phyloP scores from a whole-genome alignment of 495 filamentous ascomycete species.

The Aspergillus sclerotiicarbonarius region DNA sequence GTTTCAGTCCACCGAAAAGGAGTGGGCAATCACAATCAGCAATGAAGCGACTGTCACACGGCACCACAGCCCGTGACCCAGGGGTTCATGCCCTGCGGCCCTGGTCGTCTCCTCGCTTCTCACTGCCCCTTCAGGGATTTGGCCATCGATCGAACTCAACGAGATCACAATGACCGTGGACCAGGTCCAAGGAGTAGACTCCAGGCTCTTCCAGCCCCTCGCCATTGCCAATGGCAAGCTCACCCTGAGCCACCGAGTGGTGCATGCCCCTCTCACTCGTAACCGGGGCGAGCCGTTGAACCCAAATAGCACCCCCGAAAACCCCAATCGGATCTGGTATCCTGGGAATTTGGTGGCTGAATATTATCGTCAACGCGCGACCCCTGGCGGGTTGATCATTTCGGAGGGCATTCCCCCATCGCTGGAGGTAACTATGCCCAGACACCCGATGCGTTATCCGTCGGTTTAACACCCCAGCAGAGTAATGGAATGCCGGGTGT shows the following conservation, averaged over 20 bases:
- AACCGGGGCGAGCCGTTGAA: slow-evolving; percentile 45
- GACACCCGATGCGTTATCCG: not conserved
- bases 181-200: slow-evolving; percentile 22
- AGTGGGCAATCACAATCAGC: no score
- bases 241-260: slow-evolving; percentile 52
- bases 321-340: slow-evolving; percentile 44
- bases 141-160: not conserved
- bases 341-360: slow-evolving; percentile 48
- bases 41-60: no score
- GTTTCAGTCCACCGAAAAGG: not conserved
- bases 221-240: slow-evolving; percentile 46
- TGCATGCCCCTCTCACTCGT: slow-evolving; percentile 56
- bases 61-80: no score
- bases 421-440: slow-evolving; percentile 31
- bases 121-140: not conserved
- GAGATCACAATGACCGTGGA: slow-evolving; percentile 24
- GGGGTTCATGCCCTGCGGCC: no score
- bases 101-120: no score
- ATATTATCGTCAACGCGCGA: slow-evolving; percentile 55
- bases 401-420: slow-evolving; percentile 54
- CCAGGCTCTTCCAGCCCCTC: slow-evolving; percentile 54
- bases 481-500: slow-evolving; percentile 42
- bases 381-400: slow-evolving; percentile 53
- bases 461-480: not conserved
- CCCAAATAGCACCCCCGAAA: slow-evolving; percentile 38